Conservation (phyloP, 495 filamentous ascomycete species). For the Rusavskia elegans region DNA sequence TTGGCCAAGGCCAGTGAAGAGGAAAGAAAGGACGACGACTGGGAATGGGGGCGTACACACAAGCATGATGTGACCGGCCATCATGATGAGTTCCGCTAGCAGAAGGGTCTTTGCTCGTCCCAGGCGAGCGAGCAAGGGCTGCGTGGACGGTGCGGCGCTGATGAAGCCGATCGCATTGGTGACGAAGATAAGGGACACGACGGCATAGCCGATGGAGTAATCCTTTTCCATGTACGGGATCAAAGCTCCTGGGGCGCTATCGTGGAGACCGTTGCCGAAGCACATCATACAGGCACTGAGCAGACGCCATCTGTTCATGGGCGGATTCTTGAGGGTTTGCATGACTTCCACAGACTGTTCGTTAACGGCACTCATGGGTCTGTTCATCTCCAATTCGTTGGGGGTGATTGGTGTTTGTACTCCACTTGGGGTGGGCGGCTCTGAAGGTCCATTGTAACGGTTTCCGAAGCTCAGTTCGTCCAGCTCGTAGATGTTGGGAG, state of each 20-base stretch:
- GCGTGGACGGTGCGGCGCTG: conserved; percentile 47
- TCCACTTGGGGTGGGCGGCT: conserved; percentile 6
- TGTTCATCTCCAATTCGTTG: conserved; percentile 37
- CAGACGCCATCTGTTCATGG: conserved; percentile 30
- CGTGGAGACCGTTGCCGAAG: conserved; percentile 42
- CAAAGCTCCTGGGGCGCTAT: conserved; percentile 53
- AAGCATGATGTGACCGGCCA: conserved; percentile 46
- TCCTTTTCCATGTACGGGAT: conserved; percentile 61
- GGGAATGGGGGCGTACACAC: conserved; percentile 53
- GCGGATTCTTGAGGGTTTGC: conserved; percentile 35
- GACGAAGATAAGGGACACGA: conserved; percentile 69
- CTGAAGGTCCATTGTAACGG: conserved; percentile 13
- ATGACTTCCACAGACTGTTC: conserved; percentile 24
- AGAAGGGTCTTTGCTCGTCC: conserved; percentile 49
- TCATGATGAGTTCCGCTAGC: conserved; percentile 29
- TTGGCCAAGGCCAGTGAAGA: conserved; percentile 50
- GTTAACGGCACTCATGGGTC: conserved; percentile 24
- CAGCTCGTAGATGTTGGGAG: conserved; percentile 19
- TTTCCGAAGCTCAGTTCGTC: conserved; percentile 18
- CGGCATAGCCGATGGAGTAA: conserved; percentile 55
- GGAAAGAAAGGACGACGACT: conserved; percentile 45
- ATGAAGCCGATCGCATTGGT: conserved; percentile 66
- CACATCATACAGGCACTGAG: conserved; percentile 25
- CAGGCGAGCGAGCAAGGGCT: conserved; percentile 32
- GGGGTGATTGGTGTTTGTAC: conserved; percentile 24